Base-by-base conservation (phyloP, 371 early-diverging fungal genomes). In the Mucor indicus region DNA sequence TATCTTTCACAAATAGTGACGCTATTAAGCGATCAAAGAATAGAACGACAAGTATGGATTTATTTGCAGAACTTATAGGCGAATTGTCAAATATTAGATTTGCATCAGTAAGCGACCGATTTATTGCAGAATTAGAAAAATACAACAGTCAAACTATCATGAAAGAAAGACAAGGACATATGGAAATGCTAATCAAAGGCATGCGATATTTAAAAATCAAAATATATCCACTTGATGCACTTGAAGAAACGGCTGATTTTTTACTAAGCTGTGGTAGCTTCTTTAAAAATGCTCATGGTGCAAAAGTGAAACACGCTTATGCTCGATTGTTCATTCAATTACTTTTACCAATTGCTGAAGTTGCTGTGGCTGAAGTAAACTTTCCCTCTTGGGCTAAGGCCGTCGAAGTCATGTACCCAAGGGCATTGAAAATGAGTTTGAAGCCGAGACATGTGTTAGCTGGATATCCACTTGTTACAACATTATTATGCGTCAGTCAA, bases 201-300 rank as follows among this genome's bases (percentile, higher is more conserved):
- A 92, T 95, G 92, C 81, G 92, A 13, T 93, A 82, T 51, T 62
- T 98, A n/a, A 85, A 85, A 53, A 70, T 98, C 43, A 92, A 92
- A 79, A 86, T 84, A 54, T 45, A 62, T 36, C 98, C 98, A 0
- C 81, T 90, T 59, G 91, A 92, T 43, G 86, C 88, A 4, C 64
- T 98, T 38, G 96, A 96, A 54, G 96, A 96, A 59, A 89, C 94
- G 3, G 91, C 91, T 2, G 92, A 94, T 49, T 98, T 98, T 62
- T 59, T 98, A 31, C 82, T 87, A 29, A 86, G 85, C 48, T 85
- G 88, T 57, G 94, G 92, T 20, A 82, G 85, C 49, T 91, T 93
- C 57, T 94, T 95, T 59, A 85, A 86, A 48, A 81, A 85, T 37
- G 79, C 95, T 1, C 87, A 89, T 55, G 86, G 86, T 19, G 69